Percentiles rank a stretch among this genome's conserved stretches.
Conservation (phyloP, 805 yeast genomes). For the Candida methanosorbosa region DNA sequence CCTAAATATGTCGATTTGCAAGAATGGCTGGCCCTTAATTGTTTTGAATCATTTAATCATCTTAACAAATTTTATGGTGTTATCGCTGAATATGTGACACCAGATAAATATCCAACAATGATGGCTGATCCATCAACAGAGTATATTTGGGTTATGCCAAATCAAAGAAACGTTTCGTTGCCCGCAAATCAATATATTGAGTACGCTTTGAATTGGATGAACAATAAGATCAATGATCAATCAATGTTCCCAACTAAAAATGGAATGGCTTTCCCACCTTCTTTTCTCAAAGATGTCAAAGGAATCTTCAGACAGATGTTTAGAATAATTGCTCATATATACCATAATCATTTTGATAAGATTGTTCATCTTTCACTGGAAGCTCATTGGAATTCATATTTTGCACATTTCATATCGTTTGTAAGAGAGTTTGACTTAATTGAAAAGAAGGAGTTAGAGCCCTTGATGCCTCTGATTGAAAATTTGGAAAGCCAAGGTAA, state of each 20-base stretch:
- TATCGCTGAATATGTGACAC: conserved; percentile 85
- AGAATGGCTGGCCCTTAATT: conserved; percentile 93
- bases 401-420: conserved; percentile 88
- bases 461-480: conserved; percentile 68
- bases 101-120: conserved; percentile 88
- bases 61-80: conserved; percentile 84
- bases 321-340: conserved; percentile 90
- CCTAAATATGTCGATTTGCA: conserved; percentile 92
- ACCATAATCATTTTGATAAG: conserved; percentile 90
- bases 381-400: conserved; percentile 97
- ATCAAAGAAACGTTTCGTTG: conserved; percentile 68
- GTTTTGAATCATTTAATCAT: conserved; percentile 82
- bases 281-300: conserved; percentile 72
- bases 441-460: conserved; percentile 72
- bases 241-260: conserved; percentile 84
- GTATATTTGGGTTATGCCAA: conserved; percentile 74
- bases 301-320: conserved; percentile 89
- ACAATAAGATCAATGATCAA: conserved; percentile 81
- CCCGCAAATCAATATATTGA: conserved; percentile 95
- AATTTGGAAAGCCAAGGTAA: conserved; percentile 82
- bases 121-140: conserved; percentile 91
- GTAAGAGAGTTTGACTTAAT: conserved; percentile 76
- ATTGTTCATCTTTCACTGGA: conserved; percentile 86
- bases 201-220: conserved; percentile 84
- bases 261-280: conserved; percentile 85